Percentiles rank a stretch among this genome's conserved stretches.
Evolutionary conservation across 805 yeast species (phyloP).

Genomic region (Starmerella sp.): DNA sequence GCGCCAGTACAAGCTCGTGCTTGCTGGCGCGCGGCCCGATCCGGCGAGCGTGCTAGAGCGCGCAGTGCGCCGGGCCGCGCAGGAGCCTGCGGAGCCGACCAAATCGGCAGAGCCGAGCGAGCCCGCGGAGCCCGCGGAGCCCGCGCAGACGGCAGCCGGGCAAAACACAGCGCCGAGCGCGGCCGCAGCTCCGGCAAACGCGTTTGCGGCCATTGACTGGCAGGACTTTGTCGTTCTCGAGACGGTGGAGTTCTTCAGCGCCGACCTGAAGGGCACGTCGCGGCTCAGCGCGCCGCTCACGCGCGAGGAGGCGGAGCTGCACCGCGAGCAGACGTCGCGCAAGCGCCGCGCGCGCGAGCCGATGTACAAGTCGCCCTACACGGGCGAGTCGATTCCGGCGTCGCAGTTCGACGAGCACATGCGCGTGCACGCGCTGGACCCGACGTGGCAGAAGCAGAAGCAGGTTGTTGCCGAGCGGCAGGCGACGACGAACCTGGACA

Average conservation of each 20-base stretch:
- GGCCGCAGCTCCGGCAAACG: background rate
- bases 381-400: constrained; percentile 60
- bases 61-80: constrained; percentile 9
- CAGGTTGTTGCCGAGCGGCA: constrained; percentile 27
- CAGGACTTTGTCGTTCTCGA: constrained; percentile 65
- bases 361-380: constrained; percentile 63
- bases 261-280: constrained; percentile 29
- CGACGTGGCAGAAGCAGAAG: constrained; percentile 61
- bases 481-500: constrained; percentile 29
- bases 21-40: constrained; percentile 24
- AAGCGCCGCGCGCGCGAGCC: constrained; percentile 23
- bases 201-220: constrained; percentile 60
- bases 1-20: constrained; percentile 42
- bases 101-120: background rate
- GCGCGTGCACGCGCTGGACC: constrained; percentile 59
- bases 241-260: constrained; percentile 44
- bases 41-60: constrained; percentile 20
- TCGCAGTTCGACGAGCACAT: constrained; percentile 56
- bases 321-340: background rate
- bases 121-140: background rate
- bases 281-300: constrained; percentile 33
- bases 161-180: no score
- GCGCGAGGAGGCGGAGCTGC: constrained; percentile 4
- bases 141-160: background rate
- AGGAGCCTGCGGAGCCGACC: background rate